Evolutionary conservation across 192 early-diverging fungal genomes (phyloP).

Genomic region (Entomortierella beljakovae): DNA sequence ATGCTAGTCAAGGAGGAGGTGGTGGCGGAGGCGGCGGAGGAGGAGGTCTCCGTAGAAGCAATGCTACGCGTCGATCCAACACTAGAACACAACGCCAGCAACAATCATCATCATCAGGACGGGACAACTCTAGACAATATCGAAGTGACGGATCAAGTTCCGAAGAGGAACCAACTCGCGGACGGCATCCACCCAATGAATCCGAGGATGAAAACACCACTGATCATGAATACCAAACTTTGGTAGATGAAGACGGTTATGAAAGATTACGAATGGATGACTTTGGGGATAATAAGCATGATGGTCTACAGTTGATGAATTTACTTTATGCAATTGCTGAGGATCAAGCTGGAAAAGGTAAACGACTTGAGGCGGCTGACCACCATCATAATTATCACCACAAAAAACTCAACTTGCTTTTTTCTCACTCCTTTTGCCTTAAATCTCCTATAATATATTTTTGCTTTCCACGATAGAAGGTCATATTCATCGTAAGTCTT

Average conservation of each 20-base stretch:
- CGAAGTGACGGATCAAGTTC: conserved; percentile 24
- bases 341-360: conserved; percentile 88
- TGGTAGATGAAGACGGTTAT: conserved; percentile 54
- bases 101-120: conserved; percentile 22
- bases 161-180: conserved; percentile 24
- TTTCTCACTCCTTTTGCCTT: background rate
- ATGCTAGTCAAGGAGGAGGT: background rate
- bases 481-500: conserved; percentile 68
- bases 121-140: conserved; percentile 18
- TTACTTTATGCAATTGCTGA: conserved; percentile 89
- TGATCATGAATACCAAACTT: conserved; percentile 19
- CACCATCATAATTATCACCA: too few species aligned
- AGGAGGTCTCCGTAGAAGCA: conserved; percentile 32
- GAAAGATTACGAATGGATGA: conserved; percentile 59
- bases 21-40: background rate
- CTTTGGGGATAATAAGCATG: conserved; percentile 59
- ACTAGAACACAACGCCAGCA: conserved; percentile 48
- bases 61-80: conserved; percentile 38
- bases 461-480: conserved; percentile 53
- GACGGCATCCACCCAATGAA: conserved; percentile 3
- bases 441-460: background rate
- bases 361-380: too few species aligned
- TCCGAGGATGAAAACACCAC: conserved; percentile 30
- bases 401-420: background rate
- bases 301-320: conserved; percentile 78